Conservation (phyloP, 2,329 filamentous ascomycete genomes). For the Elsinoe batatas region DNA sequence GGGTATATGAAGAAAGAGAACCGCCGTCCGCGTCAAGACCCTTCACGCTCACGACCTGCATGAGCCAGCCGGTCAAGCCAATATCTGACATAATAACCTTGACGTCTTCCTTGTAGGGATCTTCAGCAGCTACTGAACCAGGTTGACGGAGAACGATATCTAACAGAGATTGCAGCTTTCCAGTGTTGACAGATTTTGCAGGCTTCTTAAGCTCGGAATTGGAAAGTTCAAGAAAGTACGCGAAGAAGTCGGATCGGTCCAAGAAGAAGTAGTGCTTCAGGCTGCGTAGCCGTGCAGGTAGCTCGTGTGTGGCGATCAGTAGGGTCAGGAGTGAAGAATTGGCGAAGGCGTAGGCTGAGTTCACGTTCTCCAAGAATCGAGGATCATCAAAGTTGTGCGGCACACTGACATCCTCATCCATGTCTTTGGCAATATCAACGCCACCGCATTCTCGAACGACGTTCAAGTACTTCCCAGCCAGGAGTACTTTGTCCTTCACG, state of each 20-base stretch:
- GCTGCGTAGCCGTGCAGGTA: slow-evolving; percentile 77
- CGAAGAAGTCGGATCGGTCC: slow-evolving; percentile 94
- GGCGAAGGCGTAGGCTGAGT: slow-evolving; percentile 85
- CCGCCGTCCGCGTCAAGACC: slow-evolving; percentile 64
- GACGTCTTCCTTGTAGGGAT: slow-evolving; percentile 97
- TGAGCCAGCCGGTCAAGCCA: slow-evolving; percentile 83
- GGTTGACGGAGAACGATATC: slow-evolving; percentile 94
- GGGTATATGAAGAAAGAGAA: slow-evolving; percentile 52
- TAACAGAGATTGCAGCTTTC: slow-evolving; percentile 89
- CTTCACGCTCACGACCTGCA: slow-evolving; percentile 92
- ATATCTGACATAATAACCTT: slow-evolving; percentile 96
- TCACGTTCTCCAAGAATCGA: slow-evolving; percentile 90
- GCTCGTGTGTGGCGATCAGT: slow-evolving; percentile 81
- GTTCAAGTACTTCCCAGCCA: slow-evolving; percentile 96
- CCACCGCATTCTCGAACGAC: slow-evolving; percentile 95
- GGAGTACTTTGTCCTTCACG: slow-evolving; percentile 85
- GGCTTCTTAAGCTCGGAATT: slow-evolving; percentile 83
- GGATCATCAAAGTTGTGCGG: slow-evolving; percentile 85
- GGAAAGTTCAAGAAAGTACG: slow-evolving; percentile 89
- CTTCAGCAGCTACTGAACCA: slow-evolving; percentile 82
- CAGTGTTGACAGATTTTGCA: slow-evolving; percentile 77
- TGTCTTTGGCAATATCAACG: slow-evolving; percentile 53
- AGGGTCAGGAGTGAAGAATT: slow-evolving; percentile 88
- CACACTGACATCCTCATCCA: slow-evolving; percentile 84
- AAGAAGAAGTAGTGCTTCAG: slow-evolving; percentile 99